phyloP scores from a whole-genome alignment of 2,329 filamentous ascomycete genomes.

The Septoria linicola region DNA sequence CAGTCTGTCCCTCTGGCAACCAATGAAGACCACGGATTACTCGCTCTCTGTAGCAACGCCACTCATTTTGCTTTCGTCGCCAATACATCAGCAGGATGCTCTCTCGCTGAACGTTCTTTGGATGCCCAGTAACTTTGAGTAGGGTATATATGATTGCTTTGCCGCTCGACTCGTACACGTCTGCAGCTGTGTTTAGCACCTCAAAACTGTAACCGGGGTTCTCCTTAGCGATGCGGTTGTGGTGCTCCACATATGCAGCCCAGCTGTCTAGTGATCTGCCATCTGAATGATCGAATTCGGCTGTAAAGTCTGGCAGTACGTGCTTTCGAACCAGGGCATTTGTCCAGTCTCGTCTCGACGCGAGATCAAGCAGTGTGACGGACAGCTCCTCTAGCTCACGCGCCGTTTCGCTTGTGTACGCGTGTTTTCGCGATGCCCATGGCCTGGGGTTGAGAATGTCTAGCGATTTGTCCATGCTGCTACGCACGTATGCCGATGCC shows the following conservation, averaged over 20 bases:
- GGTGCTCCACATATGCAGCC: conserved; percentile 13
- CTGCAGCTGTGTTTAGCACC: conserved; percentile 12
- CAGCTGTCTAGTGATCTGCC: conserved; percentile 16
- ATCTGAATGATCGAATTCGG: conserved; percentile 18
- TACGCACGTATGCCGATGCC: background rate
- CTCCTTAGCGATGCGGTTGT: conserved; percentile 7
- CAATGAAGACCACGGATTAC: conserved; percentile 21
- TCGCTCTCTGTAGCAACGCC: conserved; percentile 19
- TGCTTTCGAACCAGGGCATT: conserved; percentile 6
- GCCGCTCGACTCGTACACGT: conserved; percentile 19
- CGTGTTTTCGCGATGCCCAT: conserved; percentile 17
- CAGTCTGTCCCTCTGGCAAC: conserved; percentile 8
- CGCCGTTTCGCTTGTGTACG: conserved; percentile 13
- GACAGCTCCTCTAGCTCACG: conserved; percentile 10
- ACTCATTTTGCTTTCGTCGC: conserved; percentile 8
- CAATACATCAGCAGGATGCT: conserved; percentile 22
- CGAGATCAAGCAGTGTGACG: conserved; percentile 8
- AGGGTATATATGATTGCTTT: conserved; percentile 16
- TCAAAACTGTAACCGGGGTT: conserved; percentile 21
- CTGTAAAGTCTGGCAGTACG: conserved; percentile 12
- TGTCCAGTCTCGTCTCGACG: conserved; percentile 15
- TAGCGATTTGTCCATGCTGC: conserved; percentile 14
- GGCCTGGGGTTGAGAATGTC: conserved; percentile 18
- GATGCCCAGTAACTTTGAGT: conserved; percentile 15
- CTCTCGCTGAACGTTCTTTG: conserved; percentile 18